Evolutionary conservation across 1,284 basidiomycete species (phyloP).

Genomic region (Apiotrichum gracile): DNA sequence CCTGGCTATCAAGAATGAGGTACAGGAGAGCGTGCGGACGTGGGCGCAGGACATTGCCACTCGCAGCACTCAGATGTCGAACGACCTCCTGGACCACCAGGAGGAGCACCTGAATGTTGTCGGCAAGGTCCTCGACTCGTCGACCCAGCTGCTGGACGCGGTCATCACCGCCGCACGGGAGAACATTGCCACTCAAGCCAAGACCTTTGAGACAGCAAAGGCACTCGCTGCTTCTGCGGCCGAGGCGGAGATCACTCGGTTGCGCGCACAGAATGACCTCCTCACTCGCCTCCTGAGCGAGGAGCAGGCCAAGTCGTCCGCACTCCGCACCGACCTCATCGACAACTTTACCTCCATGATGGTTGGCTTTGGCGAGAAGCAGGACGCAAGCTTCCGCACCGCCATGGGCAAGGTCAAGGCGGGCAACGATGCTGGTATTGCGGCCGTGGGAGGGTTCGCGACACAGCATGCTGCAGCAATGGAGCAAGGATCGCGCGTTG

Average conservation of each 20-base stretch:
- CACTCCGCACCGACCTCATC: slow-evolving; percentile 64
- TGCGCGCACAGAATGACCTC: slow-evolving; percentile 67
- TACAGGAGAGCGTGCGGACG: slow-evolving; percentile 35
- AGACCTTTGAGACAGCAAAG: slow-evolving; percentile 54
- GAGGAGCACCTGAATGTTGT: slow-evolving; percentile 42
- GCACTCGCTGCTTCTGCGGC: slow-evolving; percentile 54
- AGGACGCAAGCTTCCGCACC: slow-evolving; percentile 62
- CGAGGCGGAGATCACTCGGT: slow-evolving; percentile 58
- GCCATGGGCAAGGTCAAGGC: slow-evolving; percentile 56
- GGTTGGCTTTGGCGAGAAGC: slow-evolving; percentile 61
- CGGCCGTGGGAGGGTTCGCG: slow-evolving; percentile 2
- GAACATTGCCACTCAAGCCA: slow-evolving; percentile 56
- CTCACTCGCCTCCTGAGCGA: slow-evolving; percentile 60
- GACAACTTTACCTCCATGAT: slow-evolving; percentile 66
- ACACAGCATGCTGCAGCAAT: neutral
- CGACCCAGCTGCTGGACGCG: slow-evolving; percentile 54
- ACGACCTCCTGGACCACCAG: slow-evolving; percentile 40
- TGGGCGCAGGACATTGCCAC: slow-evolving; percentile 33
- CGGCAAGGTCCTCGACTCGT: slow-evolving; percentile 36
- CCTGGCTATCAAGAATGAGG: slow-evolving; percentile 27
- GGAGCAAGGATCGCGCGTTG: neutral
- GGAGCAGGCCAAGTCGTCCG: slow-evolving; percentile 61
- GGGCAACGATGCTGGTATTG: slow-evolving; percentile 53
- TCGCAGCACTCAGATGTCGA: slow-evolving; percentile 31
- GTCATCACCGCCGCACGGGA: slow-evolving; percentile 57